phyloP scores from a whole-genome alignment of 2,329 filamentous ascomycete genomes.

The Trichoderma simmonsii region DNA sequence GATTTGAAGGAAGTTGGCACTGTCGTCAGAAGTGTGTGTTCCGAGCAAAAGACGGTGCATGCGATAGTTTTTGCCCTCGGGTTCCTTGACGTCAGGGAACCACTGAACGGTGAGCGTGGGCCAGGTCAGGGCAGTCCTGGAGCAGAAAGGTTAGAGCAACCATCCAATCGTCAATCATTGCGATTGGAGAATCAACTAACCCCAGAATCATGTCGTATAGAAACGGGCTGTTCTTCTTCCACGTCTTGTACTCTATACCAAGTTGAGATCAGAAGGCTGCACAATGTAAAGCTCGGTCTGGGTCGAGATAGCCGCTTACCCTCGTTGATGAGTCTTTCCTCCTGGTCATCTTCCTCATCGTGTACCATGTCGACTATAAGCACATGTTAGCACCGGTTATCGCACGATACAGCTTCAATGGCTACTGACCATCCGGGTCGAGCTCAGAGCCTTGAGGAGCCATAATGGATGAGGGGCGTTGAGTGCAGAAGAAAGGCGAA shows the following conservation, averaged over 20 bases:
- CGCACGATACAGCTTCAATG: not conserved
- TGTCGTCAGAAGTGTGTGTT: constrained; percentile 85
- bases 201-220: constrained; percentile 97
- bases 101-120: constrained; percentile 96
- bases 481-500: not conserved
- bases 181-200: constrained; percentile 36
- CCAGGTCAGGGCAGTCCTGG: constrained; percentile 88
- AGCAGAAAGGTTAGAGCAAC: constrained; percentile 2
- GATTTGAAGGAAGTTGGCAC: constrained; percentile 90
- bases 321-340: constrained; percentile 92
- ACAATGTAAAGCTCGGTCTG: not conserved
- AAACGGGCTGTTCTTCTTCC: constrained; percentile 99
- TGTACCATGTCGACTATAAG: constrained; percentile 42
- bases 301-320: constrained; percentile 45
- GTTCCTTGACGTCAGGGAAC: constrained; percentile 91
- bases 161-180: not conserved
- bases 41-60: constrained; percentile 88
- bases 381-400: not conserved
- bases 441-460: constrained; percentile 36
- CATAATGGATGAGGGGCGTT: constrained; percentile 27
- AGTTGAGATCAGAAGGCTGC: constrained; percentile 6
- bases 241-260: constrained; percentile 88
- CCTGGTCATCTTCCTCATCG: constrained; percentile 68
- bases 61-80: constrained; percentile 81
- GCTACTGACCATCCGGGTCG: constrained; percentile 36